Evolutionary conservation across 2,329 filamentous ascomycete genomes (phyloP).

Genomic region (Alternaria gaisen): DNA sequence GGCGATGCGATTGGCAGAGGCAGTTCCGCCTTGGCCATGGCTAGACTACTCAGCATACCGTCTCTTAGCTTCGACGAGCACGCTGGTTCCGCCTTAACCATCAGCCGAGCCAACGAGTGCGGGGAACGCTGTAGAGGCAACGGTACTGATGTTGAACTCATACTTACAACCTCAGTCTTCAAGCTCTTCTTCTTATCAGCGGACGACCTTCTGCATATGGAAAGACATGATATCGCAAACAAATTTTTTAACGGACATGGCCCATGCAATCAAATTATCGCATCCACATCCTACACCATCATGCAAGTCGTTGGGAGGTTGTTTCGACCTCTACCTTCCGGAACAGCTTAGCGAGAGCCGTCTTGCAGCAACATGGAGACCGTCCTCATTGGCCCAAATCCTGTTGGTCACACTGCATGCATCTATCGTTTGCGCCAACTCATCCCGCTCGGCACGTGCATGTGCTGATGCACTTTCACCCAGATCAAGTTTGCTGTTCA

Average conservation of each 20-base stretch:
- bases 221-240: neutral
- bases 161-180: neutral
- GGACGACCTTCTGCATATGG: neutral
- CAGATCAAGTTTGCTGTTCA: neutral
- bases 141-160: neutral
- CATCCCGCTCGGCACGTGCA: neutral
- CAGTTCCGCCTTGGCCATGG: neutral
- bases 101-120: neutral
- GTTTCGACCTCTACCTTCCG: constrained; percentile 12
- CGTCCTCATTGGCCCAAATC: constrained; percentile 5
- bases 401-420: constrained; percentile 12
- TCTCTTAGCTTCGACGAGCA: neutral
- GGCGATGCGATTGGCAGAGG: neutral
- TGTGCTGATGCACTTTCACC: neutral
- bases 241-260: neutral
- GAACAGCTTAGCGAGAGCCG: constrained; percentile 12
- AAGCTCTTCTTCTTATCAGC: neutral
- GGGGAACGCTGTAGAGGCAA: neutral
- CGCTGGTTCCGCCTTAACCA: neutral
- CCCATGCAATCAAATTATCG: neutral
- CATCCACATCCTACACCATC: constrained; percentile 6
- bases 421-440: constrained; percentile 5
- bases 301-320: neutral
- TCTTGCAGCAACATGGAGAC: neutral
- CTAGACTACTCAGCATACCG: neutral